Base-by-base conservation (phyloP, 2,329 filamentous ascomycete genomes). In the Helminthosporium solani region DNA sequence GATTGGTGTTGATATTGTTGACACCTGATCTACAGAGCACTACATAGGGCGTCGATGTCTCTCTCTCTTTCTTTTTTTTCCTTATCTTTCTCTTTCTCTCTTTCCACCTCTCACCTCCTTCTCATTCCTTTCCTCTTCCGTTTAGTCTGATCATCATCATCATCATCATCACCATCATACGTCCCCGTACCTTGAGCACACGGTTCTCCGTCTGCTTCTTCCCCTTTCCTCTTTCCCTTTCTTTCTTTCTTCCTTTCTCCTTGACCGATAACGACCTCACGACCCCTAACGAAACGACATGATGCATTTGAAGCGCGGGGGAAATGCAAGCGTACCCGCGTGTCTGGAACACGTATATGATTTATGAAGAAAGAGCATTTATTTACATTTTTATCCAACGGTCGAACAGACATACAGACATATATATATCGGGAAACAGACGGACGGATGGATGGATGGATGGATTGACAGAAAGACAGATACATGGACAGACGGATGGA, bases 281-380 rank as follows among this genome's bases (percentile, higher is more conserved):
- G 42, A 42, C 40, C 14, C n/a, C 14, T n/a, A 14, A n/a, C 9
- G 14, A 12, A n/a, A n/a, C n/a, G n/a, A n/a, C 28, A 31, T 8
- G 7, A 31, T 31, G 28, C 28, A 31, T 31, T 31, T 12, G 5
- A 14, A 12, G 28, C 9, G 28, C 8, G 9, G 28, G 28, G 28
- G 14, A 8, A 12, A 12, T 5, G 28, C 12, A 28, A 16, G 20
- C 18, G 33, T n/a, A n/a, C n/a, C n/a, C n/a, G 30, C 44, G 40
- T 42, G 44, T 42, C 47, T 18, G 44, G 44, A 23, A 48, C 49
- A 54, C 36, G 40, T 34, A n/a, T 37, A 56, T 44, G 52, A 60
- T 19, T 57, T 35, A 56, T 33, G 54, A 54, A 28, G 55, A 37
- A 54, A 28, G 42, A 40, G 44, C 46, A 55, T 41, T 47, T n/a